Evolutionary conservation across 2,329 filamentous ascomycete genomes (phyloP).

Genomic region (Monosporascus sp.): DNA sequence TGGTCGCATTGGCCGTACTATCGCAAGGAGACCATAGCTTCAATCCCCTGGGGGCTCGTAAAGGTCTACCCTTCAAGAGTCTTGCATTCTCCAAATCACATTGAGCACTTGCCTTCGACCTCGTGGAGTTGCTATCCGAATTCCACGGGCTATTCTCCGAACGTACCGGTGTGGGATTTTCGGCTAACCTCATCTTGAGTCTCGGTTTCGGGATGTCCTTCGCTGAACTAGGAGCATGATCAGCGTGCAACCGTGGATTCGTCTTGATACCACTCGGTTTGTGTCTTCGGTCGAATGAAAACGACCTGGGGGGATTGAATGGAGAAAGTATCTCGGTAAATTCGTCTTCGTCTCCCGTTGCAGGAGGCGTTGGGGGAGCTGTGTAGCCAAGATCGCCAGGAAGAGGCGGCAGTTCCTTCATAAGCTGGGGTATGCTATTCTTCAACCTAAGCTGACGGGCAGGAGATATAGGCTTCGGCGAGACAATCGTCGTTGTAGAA

Average conservation of each 20-base stretch:
- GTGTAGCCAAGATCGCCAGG: conserved; percentile 27
- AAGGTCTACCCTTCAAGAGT: conserved; percentile 1
- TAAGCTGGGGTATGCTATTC: conserved; percentile 45
- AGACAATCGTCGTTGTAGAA: conserved; percentile 32
- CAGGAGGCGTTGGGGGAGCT: conserved; percentile 12
- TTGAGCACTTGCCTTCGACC: conserved; percentile 5
- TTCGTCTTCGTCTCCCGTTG: conserved; percentile 18
- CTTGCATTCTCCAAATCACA: conserved; percentile 5
- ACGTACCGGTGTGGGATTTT: conserved; percentile 6
- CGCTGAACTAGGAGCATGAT: conserved; percentile 4
- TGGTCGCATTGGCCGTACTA: conserved; percentile 6
- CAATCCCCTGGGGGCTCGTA: conserved; percentile 12
- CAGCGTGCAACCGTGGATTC: neutral
- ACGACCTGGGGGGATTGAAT: conserved; percentile 14
- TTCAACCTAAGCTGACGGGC: conserved; percentile 39
- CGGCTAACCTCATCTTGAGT: conserved; percentile 18
- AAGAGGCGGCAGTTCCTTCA: conserved; percentile 46
- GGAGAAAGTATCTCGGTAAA: conserved; percentile 23
- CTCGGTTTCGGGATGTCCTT: conserved; percentile 20
- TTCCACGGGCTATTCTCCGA: conserved; percentile 5
- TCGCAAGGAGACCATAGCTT: conserved; percentile 20
- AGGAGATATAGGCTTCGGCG: conserved; percentile 45
- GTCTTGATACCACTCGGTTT: neutral
- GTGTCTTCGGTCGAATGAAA: conserved; percentile 1
- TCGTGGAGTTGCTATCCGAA: conserved; percentile 6